Evolutionary conservation across 176 grass and related monocot genomes (phyloP), one percentile per base, ranked within the genome.

Genomic region (Carex scoparia): DNA sequence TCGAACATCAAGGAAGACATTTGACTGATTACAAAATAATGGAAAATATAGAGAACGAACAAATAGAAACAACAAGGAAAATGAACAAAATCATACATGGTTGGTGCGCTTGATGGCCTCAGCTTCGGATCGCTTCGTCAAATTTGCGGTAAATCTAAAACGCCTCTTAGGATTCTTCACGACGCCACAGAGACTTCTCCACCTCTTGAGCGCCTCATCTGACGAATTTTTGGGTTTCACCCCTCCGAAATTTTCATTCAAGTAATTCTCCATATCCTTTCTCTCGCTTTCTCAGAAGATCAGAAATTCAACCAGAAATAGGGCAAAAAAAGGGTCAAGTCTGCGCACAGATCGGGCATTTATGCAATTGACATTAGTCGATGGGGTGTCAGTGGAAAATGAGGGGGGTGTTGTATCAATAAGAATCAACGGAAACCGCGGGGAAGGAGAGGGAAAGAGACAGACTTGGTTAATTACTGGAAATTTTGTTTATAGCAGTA

Each of bases 111-210:
- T 90, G 83, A 95, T 93, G 69, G 91, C 91, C 88, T 91, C 70
- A 8, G 86, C 93, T 86, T 98, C 89, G 35, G 73, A 89, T 65
- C 93, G 93, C 88, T 94, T 98, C 32, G 79, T 87, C 46, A 89
- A 87, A 85, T 89, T 98, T 75, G 95, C 93, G 16, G 95, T 98
- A 87, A 98, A 98, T 14, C 95, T 89, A 84, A 98, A 98, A 1
- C 95, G 87, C 0, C 95, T 87, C 89, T 95, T 98, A 84, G 95
- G 95, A 74, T 98, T 98, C 93, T 95, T 98, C 79, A 98, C 91
- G 79, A 98, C 89, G 83, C 91, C 78, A 78, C 91, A 95, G 40
- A 98, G 89, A 53, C 70, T 80, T 80, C 95, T 90, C 95, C 95
- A 98, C 32, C 93, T 93, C 23, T 84, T 86, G 14, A 98, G 95